Percentiles rank a stretch among this genome's conserved stretches.
Conservation (phyloP, 2,329 filamentous ascomycete species). For the Penicillium sp. region DNA sequence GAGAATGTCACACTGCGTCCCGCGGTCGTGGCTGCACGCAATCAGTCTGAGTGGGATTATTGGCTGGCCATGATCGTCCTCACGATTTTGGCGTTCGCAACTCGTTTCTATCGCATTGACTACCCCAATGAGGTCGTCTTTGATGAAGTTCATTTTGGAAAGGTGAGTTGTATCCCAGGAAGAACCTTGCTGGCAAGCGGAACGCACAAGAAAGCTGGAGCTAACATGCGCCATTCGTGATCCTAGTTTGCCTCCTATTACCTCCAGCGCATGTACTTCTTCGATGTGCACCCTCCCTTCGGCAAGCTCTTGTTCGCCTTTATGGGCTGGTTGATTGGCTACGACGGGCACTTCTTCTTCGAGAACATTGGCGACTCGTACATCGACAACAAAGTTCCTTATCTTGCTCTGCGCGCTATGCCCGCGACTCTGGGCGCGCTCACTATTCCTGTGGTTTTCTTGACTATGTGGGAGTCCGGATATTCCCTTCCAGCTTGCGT, state of each 20-base stretch:
- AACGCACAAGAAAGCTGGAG: constrained; percentile 4
- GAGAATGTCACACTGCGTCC: constrained; percentile 16
- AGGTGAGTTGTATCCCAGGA: constrained; percentile 55
- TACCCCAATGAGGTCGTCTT: constrained; percentile 97
- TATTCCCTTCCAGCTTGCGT: constrained; percentile 92
- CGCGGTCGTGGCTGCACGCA: constrained; percentile 13
- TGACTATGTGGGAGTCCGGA: constrained; percentile 99
- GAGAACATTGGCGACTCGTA: constrained; percentile 99
- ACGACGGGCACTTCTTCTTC: constrained; percentile 94
- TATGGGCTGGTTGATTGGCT: constrained; percentile 95
- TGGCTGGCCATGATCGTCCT: constrained; percentile 69
- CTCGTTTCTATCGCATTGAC: constrained; percentile 91
- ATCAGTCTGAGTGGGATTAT: constrained; percentile 70
- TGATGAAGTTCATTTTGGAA: constrained; percentile 98
- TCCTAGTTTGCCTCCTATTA: constrained; percentile 60
- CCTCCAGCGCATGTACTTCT: constrained; percentile 96
- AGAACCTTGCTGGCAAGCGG: neutral
- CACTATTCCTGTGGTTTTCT: constrained; percentile 86
- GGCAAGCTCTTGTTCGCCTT: constrained; percentile 96
- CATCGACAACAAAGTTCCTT: constrained; percentile 92
- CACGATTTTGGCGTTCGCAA: constrained; percentile 78
- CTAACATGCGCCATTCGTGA: constrained; percentile 11
- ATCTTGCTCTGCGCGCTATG: constrained; percentile 90
- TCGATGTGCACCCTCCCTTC: constrained; percentile 97
- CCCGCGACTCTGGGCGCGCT: constrained; percentile 86